Conservation (phyloP, 2,329 filamentous ascomycete genomes). For the Chaetomium sp. region DNA sequence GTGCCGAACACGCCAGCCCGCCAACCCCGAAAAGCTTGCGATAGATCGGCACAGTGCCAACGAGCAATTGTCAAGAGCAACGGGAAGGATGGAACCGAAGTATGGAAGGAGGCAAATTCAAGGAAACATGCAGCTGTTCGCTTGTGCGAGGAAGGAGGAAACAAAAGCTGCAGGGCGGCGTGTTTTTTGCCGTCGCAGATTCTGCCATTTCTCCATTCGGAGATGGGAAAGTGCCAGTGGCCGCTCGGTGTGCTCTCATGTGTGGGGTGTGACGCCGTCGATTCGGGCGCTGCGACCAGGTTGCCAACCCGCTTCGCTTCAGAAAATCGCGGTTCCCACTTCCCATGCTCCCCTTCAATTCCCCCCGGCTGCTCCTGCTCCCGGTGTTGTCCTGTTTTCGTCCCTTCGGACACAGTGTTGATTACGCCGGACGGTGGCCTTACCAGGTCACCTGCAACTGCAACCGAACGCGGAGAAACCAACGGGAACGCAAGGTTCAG, state of each 20-base stretch:
- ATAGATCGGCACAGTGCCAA: background rate
- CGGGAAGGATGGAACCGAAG: background rate
- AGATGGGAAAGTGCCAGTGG: conserved; percentile 7
- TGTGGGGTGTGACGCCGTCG: conserved; percentile 17
- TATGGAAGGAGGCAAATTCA: background rate
- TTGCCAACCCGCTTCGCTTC: too few species aligned
- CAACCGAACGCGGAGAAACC: background rate
- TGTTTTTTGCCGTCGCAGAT: too few species aligned
- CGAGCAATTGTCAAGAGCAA: background rate
- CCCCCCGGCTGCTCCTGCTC: too few species aligned
- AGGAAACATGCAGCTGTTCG: background rate
- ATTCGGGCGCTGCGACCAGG: background rate
- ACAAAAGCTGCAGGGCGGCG: background rate
- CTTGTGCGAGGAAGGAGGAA: background rate
- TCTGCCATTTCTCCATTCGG: too few species aligned
- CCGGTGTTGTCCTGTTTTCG: background rate
- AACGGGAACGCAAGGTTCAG: background rate
- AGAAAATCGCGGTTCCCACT: too few species aligned
- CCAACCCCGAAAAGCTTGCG: background rate
- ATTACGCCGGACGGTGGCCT: too few species aligned
- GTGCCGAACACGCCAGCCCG: background rate
- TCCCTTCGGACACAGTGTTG: background rate
- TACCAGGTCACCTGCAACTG: background rate
- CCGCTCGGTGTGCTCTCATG: background rate
- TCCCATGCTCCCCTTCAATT: background rate